Base-by-base conservation (phyloP, 768 basidiomycete species). In the Suillus subalutaceus region DNA sequence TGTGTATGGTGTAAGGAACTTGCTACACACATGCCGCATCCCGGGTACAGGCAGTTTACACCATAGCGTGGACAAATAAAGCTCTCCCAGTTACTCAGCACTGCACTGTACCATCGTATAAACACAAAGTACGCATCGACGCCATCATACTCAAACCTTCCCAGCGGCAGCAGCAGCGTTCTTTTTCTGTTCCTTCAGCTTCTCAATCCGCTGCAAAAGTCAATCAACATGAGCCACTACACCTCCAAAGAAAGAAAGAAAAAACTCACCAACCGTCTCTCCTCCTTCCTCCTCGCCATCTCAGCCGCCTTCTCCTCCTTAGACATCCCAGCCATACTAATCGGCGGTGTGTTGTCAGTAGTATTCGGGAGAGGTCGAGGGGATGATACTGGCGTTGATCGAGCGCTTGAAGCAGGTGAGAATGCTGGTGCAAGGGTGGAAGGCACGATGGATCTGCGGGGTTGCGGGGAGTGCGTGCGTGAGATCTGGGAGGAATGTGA, bases 281-380 rank as follows among this genome's bases (percentile, higher is more conserved):
- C 97, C 75, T 98, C 96, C 73, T 96, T 91, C 66, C 96, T 83
- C 68, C 91, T 82, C 9, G 91, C 91, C 89, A 98, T 91, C 80
- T 97, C 94, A n/a, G 88, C 89, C 2, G 93, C 93, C 77, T 92
- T 97, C 70, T 96, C 95, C 76, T 97, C 97, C 76, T 95, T 97
- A 35, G 86, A 85, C 84, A 94, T 82, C 0, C 79, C 80, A 1
- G 75, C 77, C 35, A 85, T 77, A 64, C 82, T 79, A 61, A 66
- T 72, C 4, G 66, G 23, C 4, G 53, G 64, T 10, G 68, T 44
- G 44, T 73, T 66, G 1, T 70, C 30, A 23, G 73, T 73, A 12
- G 50, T 18, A 35, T 63, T 52, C 1, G 63, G 62, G 0, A 63
- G 63, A 9, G 68, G 64, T 0, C 59, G 67, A 12, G 75, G 66